Conservation (phyloP, 495 filamentous ascomycete species). For the Neohortaea acidophila region DNA sequence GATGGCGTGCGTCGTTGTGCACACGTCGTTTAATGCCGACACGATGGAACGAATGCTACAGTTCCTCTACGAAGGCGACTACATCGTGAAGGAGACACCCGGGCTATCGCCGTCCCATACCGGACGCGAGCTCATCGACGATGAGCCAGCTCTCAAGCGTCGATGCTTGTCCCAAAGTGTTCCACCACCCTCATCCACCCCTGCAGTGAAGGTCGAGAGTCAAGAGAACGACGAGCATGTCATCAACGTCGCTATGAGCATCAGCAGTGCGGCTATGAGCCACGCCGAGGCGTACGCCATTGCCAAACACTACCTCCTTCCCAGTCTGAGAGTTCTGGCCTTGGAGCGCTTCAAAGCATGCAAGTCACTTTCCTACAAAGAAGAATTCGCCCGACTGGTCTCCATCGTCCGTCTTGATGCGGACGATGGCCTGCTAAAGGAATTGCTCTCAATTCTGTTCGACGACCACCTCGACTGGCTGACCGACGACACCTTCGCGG, state of each 20-base stretch:
- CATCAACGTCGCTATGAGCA: too few species aligned
- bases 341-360: slow-evolving; percentile 2
- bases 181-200: too few species aligned
- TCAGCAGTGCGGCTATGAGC: too few species aligned
- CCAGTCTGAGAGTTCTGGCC: slow-evolving; percentile 1
- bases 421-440: neutral
- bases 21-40: slow-evolving; percentile 1
- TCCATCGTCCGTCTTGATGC: too few species aligned
- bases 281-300: slow-evolving; percentile 4
- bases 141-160: too few species aligned
- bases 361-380: too few species aligned
- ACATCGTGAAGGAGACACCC: slow-evolving; percentile 1
- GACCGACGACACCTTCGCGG: neutral
- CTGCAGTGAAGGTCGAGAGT: too few species aligned
- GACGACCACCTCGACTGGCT: neutral
- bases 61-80: slow-evolving; percentile 9
- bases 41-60: slow-evolving; percentile 8
- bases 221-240: too few species aligned
- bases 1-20: slow-evolving; percentile 1
- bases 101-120: too few species aligned
- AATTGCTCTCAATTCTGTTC: neutral
- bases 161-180: too few species aligned
- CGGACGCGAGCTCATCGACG: too few species aligned
- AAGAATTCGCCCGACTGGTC: too few species aligned
- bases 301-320: slow-evolving; percentile 6